A percentile compares a stretch with the other conserved stretches of the same genome.
These are phyloP conservation scores for Schizochytrium sp. DNA, from an alignment of 108 stramenopile species.

Conservation along the genomic window DNA sequence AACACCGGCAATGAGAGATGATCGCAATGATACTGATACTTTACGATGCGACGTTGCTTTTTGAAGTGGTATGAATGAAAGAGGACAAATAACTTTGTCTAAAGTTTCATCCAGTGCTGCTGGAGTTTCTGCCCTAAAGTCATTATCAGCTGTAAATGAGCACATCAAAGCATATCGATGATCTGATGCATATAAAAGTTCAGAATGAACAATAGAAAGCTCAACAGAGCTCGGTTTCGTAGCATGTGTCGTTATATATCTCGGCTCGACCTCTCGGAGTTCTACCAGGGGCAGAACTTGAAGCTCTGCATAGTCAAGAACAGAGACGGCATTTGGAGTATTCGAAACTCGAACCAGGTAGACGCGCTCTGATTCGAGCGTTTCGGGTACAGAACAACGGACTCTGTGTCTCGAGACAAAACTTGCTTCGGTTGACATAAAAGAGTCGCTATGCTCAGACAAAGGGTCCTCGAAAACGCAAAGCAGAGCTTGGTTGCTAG, in stretches of 20 bases:
- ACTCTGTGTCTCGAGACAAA: not conserved
- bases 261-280: not conserved
- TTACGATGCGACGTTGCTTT: not conserved
- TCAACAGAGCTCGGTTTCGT: not conserved
- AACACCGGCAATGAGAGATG: not conserved
- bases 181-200: not conserved
- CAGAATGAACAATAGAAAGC: not conserved
- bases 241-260: not conserved
- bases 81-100: not conserved
- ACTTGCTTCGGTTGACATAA: not conserved
- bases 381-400: not conserved
- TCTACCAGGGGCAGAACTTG: not conserved
- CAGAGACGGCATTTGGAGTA: not conserved
- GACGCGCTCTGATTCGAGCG: not conserved
- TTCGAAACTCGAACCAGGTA: not conserved
- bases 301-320: not conserved
- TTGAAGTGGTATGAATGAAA: not conserved
- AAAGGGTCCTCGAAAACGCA: constrained; percentile 27
- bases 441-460: not conserved
- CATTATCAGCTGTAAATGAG: not conserved
- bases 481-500: not conserved
- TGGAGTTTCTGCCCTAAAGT: not conserved
- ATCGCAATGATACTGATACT: not conserved
- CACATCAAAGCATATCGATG: not conserved
- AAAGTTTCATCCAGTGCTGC: not conserved